Conservation (phyloP, 768 basidiomycete genomes). For the Mycena kentingensis region DNA sequence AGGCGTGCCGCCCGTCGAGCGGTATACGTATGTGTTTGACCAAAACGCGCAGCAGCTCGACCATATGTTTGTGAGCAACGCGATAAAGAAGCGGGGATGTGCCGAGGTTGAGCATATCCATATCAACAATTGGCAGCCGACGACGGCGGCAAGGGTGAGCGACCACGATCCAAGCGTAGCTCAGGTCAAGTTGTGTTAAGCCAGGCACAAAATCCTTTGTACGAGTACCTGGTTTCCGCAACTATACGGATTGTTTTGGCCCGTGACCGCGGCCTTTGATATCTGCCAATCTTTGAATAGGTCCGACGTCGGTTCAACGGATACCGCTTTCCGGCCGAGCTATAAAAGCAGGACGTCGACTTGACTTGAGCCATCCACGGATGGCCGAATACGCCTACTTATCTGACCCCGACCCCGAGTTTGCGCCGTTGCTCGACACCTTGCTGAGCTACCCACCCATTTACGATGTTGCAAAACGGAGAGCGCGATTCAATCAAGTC, state of each 20-base stretch:
- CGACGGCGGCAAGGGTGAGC: slow-evolving; percentile 44
- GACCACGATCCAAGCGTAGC: slow-evolving; percentile 67
- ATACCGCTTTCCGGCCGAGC: no score
- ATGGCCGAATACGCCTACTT: slow-evolving; percentile 19
- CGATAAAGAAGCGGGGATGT: slow-evolving; percentile 39
- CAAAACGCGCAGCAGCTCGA: slow-evolving; percentile 62
- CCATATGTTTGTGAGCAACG: slow-evolving; percentile 54
- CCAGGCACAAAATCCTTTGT: no score
- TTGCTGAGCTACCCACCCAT: neutral
- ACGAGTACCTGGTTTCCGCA: no score
- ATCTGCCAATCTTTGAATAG: no score
- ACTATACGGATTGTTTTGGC: no score
- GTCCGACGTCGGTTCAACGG: no score
- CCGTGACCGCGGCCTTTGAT: no score
- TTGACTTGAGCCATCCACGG: no score
- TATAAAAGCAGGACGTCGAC: no score
- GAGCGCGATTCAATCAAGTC: neutral
- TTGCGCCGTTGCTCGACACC: slow-evolving; percentile 7
- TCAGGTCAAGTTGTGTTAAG: slow-evolving; percentile 47
- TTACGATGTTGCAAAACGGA: neutral
- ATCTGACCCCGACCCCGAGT: slow-evolving; percentile 17
- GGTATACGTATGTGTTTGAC: slow-evolving; percentile 65
- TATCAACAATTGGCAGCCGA: slow-evolving; percentile 58
- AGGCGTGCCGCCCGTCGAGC: slow-evolving; percentile 47
- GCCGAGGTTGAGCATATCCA: slow-evolving; percentile 59